Conservation (phyloP, 2,329 filamentous ascomycete species). For the Tympanopsis confertula region DNA sequence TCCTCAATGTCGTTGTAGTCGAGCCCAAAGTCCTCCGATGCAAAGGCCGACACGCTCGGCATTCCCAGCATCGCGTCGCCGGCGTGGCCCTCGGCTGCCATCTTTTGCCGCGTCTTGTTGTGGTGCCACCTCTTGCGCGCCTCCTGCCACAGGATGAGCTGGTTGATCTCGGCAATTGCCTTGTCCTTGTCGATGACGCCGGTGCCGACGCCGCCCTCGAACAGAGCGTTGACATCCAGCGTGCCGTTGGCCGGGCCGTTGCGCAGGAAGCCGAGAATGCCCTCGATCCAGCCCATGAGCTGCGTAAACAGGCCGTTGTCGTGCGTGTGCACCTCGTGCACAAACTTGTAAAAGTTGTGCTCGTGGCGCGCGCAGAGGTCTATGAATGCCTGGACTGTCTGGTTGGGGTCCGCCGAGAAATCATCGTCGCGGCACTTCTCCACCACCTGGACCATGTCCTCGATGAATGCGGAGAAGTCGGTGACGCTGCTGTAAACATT, state of each 20-base stretch:
- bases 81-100: constrained; percentile 69
- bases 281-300: constrained; percentile 94
- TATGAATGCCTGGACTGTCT: constrained; percentile 96
- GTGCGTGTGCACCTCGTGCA: constrained; percentile 93
- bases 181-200: constrained; percentile 58
- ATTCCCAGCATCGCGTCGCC: constrained; percentile 40
- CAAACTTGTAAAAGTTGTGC: constrained; percentile 96
- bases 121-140: constrained; percentile 95
- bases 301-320: constrained; percentile 94
- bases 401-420: constrained; percentile 88
- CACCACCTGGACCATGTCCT: constrained; percentile 75
- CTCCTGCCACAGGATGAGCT: constrained; percentile 85
- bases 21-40: constrained; percentile 69
- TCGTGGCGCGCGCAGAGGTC: constrained; percentile 91
- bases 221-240: constrained; percentile 86
- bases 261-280: constrained; percentile 83
- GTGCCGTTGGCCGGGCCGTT: constrained; percentile 77
- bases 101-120: constrained; percentile 96
- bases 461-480: constrained; percentile 84
- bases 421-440: constrained; percentile 61
- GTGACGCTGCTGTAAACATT: constrained; percentile 97
- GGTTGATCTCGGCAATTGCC: constrained; percentile 70
- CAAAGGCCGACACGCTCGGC: constrained; percentile 47
- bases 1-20: constrained; percentile 79
- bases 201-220: constrained; percentile 64